Base-by-base conservation (phyloP, 75 land plant genomes). In the Cupressus sempervirens region DNA sequence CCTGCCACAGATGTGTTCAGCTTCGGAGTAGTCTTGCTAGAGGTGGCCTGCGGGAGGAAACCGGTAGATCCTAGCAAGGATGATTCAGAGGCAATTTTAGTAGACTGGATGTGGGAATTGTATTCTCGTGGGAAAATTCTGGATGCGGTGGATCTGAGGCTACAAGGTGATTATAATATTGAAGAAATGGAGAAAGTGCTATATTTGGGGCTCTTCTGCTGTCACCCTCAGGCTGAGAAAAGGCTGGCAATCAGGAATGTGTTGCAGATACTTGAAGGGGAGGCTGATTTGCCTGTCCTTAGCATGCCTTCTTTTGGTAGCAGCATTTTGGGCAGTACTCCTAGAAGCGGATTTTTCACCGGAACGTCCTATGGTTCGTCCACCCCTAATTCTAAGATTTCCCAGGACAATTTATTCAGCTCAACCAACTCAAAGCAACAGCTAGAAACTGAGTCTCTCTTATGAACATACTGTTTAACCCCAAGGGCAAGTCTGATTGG, bases 171-270 rank as follows among this genome's bases (percentile, higher is more conserved):
- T 20, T 65, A 72, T 72, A 26, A 38, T 35, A 26, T 30, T 7
- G 76, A 70, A 12, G 87, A 86, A 84, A 48, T 82, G 58, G 82
- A 84, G 84, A 26, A 45, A 16, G 86, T 86, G 20, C 14, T 90
- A 81, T 87, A 82, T 20, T 48, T 90, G 80, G 91, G 88, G 12
- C 54, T 90, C 35, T 76, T 86, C 43, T 90, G 91, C 83, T 86
- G 83, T 46, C 91, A 84, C 23, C 75, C 84, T 12, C 43, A 52
- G 58, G 88, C 86, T 9, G 79, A 75, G 26, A 54, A 29, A 30
- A 56, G 91, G n/a, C 90, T 88, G 4, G 43, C 73, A 40, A 88
- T 88, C 81, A 52, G 90, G 3, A 76, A 85, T 74, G 88, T 90
- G 75, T 52, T 65, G 36, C 90, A 90, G 77, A 82, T 72, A 38